Conservation (phyloP, 495 filamentous ascomycete species). For the Podospora pseudopauciseta region DNA sequence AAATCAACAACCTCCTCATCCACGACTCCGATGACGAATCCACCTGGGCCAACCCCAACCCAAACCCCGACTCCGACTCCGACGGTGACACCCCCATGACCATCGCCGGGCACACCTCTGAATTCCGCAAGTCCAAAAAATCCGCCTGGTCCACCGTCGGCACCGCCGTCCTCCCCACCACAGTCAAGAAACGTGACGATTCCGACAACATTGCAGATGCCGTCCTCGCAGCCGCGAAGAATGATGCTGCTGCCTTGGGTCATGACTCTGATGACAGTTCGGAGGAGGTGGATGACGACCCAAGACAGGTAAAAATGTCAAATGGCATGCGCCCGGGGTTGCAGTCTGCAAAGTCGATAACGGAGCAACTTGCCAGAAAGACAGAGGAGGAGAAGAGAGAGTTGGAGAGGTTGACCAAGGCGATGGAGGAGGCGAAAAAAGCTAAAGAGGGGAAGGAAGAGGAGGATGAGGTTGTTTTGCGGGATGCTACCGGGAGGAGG, state of each 20-base stretch:
- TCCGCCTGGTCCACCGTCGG: slow-evolving; percentile 74
- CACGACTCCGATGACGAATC: slow-evolving; percentile 76
- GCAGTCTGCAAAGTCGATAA: slow-evolving; percentile 75
- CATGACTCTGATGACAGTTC: slow-evolving; percentile 37
- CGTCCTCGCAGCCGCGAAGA: slow-evolving; percentile 71
- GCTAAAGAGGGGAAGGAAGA: slow-evolving; percentile 16
- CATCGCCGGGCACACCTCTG: slow-evolving; percentile 54
- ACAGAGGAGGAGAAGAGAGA: slow-evolving; percentile 49
- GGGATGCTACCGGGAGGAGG: slow-evolving; percentile 86
- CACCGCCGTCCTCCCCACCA: slow-evolving; percentile 35
- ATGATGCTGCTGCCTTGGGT: slow-evolving; percentile 54
- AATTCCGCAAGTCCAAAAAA: slow-evolving; percentile 76
- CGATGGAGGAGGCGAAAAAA: too few relatives aligned
- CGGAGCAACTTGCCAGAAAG: slow-evolving; percentile 61
- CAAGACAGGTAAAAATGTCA: slow-evolving; percentile 58
- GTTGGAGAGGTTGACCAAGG: neutral
- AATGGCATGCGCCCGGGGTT: slow-evolving; percentile 82
- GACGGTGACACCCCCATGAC: slow-evolving; percentile 41
- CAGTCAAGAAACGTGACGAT: slow-evolving; percentile 31
- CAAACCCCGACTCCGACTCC: slow-evolving; percentile 44
- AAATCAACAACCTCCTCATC: slow-evolving; percentile 67
- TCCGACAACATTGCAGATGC: slow-evolving; percentile 68
- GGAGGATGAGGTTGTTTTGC: slow-evolving; percentile 79
- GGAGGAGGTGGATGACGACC: neutral
- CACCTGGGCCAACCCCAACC: slow-evolving; percentile 54